Percentiles rank a stretch among this genome's conserved stretches.
Evolutionary conservation across 139 green algal species (phyloP).

Genomic region (Deuterostichococcus epilithicus): DNA sequence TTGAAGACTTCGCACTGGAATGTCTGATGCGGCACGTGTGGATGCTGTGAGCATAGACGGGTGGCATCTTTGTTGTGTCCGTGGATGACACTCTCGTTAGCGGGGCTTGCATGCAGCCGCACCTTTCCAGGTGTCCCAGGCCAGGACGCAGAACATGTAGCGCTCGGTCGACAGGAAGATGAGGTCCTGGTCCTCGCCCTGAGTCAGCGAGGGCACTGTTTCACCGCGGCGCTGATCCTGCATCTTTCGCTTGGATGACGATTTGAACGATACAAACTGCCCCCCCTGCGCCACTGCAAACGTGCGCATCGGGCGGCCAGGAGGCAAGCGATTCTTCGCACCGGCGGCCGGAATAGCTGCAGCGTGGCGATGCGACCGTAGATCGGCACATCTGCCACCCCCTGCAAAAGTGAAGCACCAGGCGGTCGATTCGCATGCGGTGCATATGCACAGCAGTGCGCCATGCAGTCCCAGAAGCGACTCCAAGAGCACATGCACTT

Average conservation of each 20-base stretch:
- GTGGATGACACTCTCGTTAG: too few relatives aligned
- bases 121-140: slow-evolving; percentile 66
- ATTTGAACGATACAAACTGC: too few relatives aligned
- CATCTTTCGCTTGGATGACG: too few relatives aligned
- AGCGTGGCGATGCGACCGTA: slow-evolving; percentile 87
- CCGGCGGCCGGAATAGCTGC: slow-evolving; percentile 77
- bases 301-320: background rate
- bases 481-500: background rate
- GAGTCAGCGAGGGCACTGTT: slow-evolving; percentile 1
- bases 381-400: slow-evolving; percentile 83
- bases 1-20: background rate
- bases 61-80: too few relatives aligned
- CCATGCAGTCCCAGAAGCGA: background rate
- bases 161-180: slow-evolving; percentile 93
- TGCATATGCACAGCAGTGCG: too few relatives aligned
- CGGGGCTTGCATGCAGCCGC: background rate
- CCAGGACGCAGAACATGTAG: slow-evolving; percentile 89
- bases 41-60: too few relatives aligned
- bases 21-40: background rate
- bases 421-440: too few relatives aligned
- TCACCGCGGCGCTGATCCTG: too few relatives aligned
- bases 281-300: too few relatives aligned
- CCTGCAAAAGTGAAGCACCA: slow-evolving; percentile 45
- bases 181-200: slow-evolving; percentile 65
- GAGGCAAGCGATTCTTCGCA: slow-evolving; percentile 12